These are phyloP conservation scores for Colletotrichum sp. DNA, from an alignment of 2,329 filamentous ascomycete species.

Conservation along the genomic window DNA sequence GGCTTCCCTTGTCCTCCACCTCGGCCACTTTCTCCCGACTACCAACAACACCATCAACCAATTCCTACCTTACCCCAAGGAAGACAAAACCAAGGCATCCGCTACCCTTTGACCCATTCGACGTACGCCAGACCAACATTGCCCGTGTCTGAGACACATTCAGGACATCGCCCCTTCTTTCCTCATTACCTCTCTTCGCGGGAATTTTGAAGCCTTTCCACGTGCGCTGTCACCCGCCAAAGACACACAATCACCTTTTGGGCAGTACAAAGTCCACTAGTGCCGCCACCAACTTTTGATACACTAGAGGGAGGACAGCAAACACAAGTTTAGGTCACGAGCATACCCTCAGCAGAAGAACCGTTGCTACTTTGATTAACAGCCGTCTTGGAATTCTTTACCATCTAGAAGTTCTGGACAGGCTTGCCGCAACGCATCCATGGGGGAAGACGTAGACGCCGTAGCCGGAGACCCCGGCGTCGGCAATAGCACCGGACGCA, in stretches of 20 bases:
- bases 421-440: neutral
- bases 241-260: neutral
- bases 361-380: neutral
- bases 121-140: neutral
- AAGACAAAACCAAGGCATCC: neutral
- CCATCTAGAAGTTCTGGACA: neutral
- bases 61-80: neutral
- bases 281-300: neutral
- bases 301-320: neutral
- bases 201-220: neutral
- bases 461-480: neutral
- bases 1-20: neutral
- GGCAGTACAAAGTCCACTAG: neutral
- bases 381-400: neutral
- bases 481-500: conserved; percentile 5
- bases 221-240: neutral
- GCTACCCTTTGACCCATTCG: neutral
- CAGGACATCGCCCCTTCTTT: neutral
- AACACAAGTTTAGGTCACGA: neutral
- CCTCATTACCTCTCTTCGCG: neutral
- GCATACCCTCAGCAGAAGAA: neutral
- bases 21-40: neutral
- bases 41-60: neutral
- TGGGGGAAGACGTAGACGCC: conserved; percentile 14
- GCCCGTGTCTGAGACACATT: neutral